phyloP scores from a whole-genome alignment of 352 stramenopile genomes.

The Aphanomyces invadans region DNA sequence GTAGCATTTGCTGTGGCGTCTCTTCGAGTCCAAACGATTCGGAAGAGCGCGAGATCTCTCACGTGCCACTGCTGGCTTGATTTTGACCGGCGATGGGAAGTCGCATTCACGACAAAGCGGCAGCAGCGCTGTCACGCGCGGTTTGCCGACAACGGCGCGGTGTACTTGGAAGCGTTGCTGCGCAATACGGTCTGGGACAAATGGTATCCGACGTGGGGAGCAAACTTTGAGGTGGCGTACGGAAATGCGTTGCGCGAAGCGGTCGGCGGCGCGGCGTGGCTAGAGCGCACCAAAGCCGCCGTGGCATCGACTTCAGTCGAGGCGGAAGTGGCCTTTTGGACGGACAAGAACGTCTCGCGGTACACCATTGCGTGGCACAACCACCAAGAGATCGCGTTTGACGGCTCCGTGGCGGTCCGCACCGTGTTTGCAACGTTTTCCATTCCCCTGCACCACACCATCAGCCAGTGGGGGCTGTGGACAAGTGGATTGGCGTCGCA shows the following conservation, averaged over 20 bases:
- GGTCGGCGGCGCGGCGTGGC: no score
- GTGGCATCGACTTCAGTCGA: not conserved
- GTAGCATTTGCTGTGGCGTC: not conserved
- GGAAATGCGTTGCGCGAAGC: not conserved
- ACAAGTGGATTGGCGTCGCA: not conserved
- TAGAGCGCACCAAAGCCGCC: not conserved
- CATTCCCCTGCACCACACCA: not conserved
- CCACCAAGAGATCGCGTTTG: not conserved
- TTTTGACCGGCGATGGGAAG: constrained; percentile 10
- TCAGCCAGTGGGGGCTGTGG: not conserved
- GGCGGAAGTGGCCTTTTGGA: constrained; percentile 1
- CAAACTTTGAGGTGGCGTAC: not conserved
- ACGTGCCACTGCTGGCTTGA: constrained; percentile 22
- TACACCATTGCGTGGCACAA: constrained; percentile 11
- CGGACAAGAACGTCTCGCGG: not conserved
- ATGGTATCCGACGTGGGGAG: not conserved
- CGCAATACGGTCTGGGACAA: not conserved
- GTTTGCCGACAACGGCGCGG: not conserved
- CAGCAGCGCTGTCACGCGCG: not conserved
- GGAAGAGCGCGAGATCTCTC: not conserved
- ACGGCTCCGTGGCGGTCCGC: not conserved
- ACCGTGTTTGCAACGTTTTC: constrained; percentile 2
- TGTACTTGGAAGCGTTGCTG: constrained; percentile 15
- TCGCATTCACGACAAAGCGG: not conserved
- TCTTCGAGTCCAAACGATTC: not conserved